These are phyloP conservation scores for Orbilia ellipsospora DNA, from an alignment of 2,329 filamentous ascomycete genomes.

Conservation along the genomic window DNA sequence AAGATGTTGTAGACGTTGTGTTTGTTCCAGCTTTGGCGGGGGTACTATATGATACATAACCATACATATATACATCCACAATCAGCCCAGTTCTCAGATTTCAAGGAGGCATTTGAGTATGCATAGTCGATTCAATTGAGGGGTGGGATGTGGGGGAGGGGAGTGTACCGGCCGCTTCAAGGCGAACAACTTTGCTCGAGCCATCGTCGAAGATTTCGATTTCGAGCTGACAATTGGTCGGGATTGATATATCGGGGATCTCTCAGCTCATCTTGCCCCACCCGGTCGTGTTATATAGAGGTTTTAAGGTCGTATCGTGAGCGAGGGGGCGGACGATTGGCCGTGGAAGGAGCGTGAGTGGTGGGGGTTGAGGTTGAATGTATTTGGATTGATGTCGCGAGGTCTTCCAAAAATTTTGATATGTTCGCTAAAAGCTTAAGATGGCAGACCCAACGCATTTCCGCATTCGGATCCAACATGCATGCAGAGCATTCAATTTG, in stretches of 20 bases:
- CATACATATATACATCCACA: background rate
- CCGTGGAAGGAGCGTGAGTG: background rate
- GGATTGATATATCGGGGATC: background rate
- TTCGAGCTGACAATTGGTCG: background rate
- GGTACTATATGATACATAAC: conserved; percentile 72
- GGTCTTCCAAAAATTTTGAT: conserved; percentile 29
- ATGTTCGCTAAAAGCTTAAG: conserved; percentile 6
- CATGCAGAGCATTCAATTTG: too few species aligned
- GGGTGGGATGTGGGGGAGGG: conserved; percentile 1
- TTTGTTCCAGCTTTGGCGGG: conserved; percentile 97
- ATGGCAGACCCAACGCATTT: conserved; percentile 5
- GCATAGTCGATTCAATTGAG: background rate
- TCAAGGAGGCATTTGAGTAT: background rate
- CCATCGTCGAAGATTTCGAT: conserved; percentile 23
- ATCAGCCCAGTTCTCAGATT: background rate
- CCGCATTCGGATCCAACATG: too few species aligned
- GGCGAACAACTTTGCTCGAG: conserved; percentile 35
- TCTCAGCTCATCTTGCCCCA: conserved; percentile 44
- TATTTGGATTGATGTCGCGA: background rate
- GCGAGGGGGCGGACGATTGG: conserved; percentile 14
- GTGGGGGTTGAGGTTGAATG: background rate
- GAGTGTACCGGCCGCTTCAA: conserved; percentile 49
- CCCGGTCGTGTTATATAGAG: background rate
- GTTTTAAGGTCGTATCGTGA: background rate
- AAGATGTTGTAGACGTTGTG: conserved; percentile 92